A percentile compares a stretch with the other conserved stretches of the same genome.
Evolutionary conservation across 1,284 basidiomycete genomes (phyloP).

Genomic region (Sanghuangporus weigelae): DNA sequence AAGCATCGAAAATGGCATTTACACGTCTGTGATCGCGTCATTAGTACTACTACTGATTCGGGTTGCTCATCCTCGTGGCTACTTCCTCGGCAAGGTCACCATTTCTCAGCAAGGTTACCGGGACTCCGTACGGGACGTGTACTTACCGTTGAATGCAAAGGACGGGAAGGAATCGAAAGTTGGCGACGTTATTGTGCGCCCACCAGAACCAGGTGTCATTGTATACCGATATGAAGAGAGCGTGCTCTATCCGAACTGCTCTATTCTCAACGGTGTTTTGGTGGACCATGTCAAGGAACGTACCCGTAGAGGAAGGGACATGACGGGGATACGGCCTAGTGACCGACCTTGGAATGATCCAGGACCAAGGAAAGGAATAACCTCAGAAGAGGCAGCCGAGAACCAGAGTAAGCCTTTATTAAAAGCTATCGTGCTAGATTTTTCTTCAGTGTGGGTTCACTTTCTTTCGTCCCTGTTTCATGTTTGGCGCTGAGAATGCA

Average conservation of each 20-base stretch:
- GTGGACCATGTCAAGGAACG: conserved; percentile 78
- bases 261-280: conserved; percentile 70
- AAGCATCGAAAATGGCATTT: conserved; percentile 92
- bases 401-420: conserved; percentile 66
- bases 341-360: conserved; percentile 97
- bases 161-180: conserved; percentile 19
- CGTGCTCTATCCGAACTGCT: conserved; percentile 91
- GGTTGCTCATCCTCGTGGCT: conserved; percentile 86
- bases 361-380: conserved; percentile 54
- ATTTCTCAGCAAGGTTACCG: conserved; percentile 32
- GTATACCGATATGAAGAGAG: conserved; percentile 95
- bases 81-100: conserved; percentile 78
- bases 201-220: conserved; percentile 83
- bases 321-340: conserved; percentile 52
- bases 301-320: conserved; percentile 75
- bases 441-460: conserved; percentile 70
- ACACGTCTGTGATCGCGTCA: conserved; percentile 82
- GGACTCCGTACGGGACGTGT: conserved; percentile 67
- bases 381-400: conserved; percentile 40
- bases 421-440: conserved; percentile 88
- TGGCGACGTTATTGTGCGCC: conserved; percentile 55
- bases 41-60: conserved; percentile 83
- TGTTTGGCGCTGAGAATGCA: background rate
- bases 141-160: conserved; percentile 67
- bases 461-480: background rate